Evolutionary conservation across 768 basidiomycete species (phyloP).

Genomic region (Boletus barrowsii): DNA sequence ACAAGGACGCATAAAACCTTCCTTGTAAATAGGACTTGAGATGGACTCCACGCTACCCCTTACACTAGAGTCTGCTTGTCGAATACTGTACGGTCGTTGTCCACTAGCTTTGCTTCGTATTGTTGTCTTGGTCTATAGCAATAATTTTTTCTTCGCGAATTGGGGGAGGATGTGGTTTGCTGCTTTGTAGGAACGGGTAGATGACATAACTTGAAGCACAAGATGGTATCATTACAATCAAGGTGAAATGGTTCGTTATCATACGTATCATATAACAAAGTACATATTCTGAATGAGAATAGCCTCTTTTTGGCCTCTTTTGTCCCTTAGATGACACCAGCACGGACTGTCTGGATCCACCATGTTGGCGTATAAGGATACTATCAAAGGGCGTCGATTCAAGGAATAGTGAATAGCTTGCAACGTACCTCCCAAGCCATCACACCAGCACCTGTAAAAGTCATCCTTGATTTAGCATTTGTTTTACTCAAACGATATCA

Average conservation of each 20-base stretch:
- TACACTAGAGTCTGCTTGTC: background rate
- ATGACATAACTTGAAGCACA: too few species aligned
- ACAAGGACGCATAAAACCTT: conserved; percentile 41
- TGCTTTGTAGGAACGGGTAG: too few species aligned
- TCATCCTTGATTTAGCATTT: background rate
- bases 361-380: too few species aligned
- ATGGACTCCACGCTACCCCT: background rate
- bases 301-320: too few species aligned
- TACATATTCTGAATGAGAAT: too few species aligned
- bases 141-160: background rate
- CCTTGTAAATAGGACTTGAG: background rate
- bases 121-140: conserved; percentile 6
- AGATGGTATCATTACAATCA: too few species aligned
- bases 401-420: too few species aligned
- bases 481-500: background rate
- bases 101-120: conserved; percentile 2
- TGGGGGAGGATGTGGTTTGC: background rate
- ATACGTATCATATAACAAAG: too few species aligned
- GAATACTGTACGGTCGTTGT: conserved; percentile 9
- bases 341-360: too few species aligned
- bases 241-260: too few species aligned
- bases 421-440: conserved; percentile 39
- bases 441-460: conserved; percentile 36
- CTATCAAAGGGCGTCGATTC: too few species aligned
- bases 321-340: too few species aligned